These are phyloP conservation scores for Clonostachys byssicola DNA, from an alignment of 2,329 filamentous ascomycete species.

Conservation along the genomic window DNA sequence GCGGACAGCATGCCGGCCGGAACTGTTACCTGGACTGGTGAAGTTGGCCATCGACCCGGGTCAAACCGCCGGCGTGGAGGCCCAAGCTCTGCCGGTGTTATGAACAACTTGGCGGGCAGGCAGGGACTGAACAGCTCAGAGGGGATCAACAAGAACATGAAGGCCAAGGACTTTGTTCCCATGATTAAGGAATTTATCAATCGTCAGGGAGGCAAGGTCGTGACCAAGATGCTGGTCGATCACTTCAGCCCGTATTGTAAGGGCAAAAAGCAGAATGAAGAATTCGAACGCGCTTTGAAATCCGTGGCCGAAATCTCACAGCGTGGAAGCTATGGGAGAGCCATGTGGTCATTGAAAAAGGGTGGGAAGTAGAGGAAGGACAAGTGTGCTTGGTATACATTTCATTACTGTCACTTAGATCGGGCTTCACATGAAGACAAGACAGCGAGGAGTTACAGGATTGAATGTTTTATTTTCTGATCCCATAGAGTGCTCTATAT, in stretches of 20 bases:
- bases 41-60: slow-evolving; percentile 72
- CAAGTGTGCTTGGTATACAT: too few relatives aligned
- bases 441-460: too few relatives aligned
- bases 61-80: slow-evolving; percentile 41
- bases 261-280: slow-evolving; percentile 60
- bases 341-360: slow-evolving; percentile 47
- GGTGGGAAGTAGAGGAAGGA: slow-evolving; percentile 12
- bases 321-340: slow-evolving; percentile 44
- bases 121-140: slow-evolving; percentile 43
- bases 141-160: slow-evolving; percentile 24
- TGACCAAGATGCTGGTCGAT: slow-evolving; percentile 82
- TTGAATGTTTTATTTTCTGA: too few relatives aligned
- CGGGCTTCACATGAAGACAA: too few relatives aligned
- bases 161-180: slow-evolving; percentile 59
- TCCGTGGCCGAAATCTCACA: slow-evolving; percentile 70
- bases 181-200: slow-evolving; percentile 78
- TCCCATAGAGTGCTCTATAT: too few relatives aligned
- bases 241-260: slow-evolving; percentile 80
- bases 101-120: slow-evolving; percentile 53
- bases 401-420: too few relatives aligned
- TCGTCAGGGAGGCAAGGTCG: slow-evolving; percentile 71
- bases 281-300: slow-evolving; percentile 80
- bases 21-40: slow-evolving; percentile 90
- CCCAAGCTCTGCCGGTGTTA: slow-evolving; percentile 48
- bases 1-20: slow-evolving; percentile 73